phyloP scores from a whole-genome alignment of 345 rosid species.

The Erysimum cheiranthoides region DNA sequence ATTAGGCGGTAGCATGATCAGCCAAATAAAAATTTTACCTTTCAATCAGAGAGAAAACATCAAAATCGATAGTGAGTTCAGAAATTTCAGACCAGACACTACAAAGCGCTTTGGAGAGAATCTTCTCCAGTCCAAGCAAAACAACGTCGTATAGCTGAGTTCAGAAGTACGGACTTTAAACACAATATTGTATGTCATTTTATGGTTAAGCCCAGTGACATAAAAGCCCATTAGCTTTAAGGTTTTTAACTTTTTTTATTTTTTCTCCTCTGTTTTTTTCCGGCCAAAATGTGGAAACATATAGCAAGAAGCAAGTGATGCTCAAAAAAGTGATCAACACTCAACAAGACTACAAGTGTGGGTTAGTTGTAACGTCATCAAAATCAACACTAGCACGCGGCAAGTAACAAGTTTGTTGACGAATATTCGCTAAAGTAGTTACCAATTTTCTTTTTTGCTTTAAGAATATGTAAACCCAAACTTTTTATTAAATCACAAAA shows the following conservation, averaged over 20 bases:
- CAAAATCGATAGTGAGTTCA: conserved; percentile 9
- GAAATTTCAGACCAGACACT: conserved; percentile 25
- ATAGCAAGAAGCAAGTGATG: neutral
- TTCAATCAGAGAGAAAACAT: conserved; percentile 16
- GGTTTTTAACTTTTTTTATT: neutral
- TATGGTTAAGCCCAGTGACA: neutral
- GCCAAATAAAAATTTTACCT: conserved; percentile 1
- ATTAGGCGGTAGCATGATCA: neutral
- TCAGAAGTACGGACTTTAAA: conserved; percentile 2
- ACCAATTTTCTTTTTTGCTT: conserved; percentile 4
- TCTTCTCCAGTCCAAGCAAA: neutral
- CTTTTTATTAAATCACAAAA: neutral
- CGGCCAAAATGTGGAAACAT: neutral
- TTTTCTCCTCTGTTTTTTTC: neutral
- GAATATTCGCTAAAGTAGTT: conserved; percentile 7
- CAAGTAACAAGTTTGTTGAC: conserved; percentile 18
- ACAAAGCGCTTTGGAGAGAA: neutral
- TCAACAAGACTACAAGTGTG: conserved; percentile 2
- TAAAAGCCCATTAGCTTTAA: conserved; percentile 22
- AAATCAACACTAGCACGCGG: neutral
- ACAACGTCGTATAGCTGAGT: neutral
- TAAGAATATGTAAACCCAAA: conserved; percentile 22
- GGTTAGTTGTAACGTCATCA: conserved; percentile 8
- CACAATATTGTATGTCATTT: neutral
- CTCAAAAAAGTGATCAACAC: neutral